Base-by-base conservation (phyloP, 176 grass and related monocot genomes). In the Rhynchospora tenuis region DNA sequence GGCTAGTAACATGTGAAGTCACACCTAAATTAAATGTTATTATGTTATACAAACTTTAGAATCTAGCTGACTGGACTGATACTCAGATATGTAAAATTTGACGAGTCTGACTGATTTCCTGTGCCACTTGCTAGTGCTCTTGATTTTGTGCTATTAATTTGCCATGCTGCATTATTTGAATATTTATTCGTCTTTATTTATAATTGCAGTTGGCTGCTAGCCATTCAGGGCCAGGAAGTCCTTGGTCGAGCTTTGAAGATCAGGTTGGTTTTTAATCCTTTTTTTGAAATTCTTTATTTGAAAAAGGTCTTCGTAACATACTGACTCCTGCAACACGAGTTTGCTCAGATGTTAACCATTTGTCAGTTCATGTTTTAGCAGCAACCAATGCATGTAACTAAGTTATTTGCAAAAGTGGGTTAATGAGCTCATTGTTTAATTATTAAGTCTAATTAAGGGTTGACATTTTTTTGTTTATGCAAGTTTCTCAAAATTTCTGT, bases 201-300 rank as follows among this genome's bases (percentile, higher is more conserved):
- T 86, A 87, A 87, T 80, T 60, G 80, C 84, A 99, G 97, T 84
- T 96, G 91, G 60, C 91, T 85, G 77, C 86, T 86, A 89, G 74
- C 31, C 88, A 93, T 80, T 86, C 93, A 48, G 85, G 93, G 57
- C 86, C 91, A 78, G 91, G 93, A 86, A 84, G 91, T 89, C 83
- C 85, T 81, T 99, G 97, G 97, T 99, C 97, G 79, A 96, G 78
- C 86, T 99, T 96, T 73, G 97, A 99, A 85, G 97, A 99, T 89
- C 97, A 99, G 97, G 97, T 99, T 89, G 75, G 59, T 91, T 83
- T 43, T 81, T 76, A 66, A 81, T 87, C 44, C 52, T 23, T 31
- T 58, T 45, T 82, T 16, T 82, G 6, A 56, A 20, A 46, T 13
- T 28, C 62, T 5, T 19, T 81, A 14, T 33, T 69, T 69, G 33